Evolutionary conservation across 805 yeast species (phyloP), one percentile per base, ranked within the genome.

Genomic region (Candida vaughaniae): DNA sequence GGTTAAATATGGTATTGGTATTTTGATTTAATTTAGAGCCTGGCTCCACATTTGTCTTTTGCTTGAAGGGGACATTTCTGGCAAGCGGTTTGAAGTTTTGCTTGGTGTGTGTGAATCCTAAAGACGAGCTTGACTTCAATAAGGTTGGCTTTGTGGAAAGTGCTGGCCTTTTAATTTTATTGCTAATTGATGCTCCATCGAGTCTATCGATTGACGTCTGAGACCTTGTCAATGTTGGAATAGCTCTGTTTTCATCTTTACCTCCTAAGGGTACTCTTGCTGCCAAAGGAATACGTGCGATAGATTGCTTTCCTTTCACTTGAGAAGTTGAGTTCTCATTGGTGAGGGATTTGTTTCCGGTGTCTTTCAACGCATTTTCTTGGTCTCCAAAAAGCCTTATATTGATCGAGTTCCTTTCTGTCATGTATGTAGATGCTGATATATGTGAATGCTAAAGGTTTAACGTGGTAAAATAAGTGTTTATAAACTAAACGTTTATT

Each of bases 221-320:
- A 3, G 69, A 60, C 33, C 69, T 53, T 29, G 47, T 60, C 37
- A 67, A 52, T 1, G 53, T 39, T 6, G 62, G 59, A 18, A 53
- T 28, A 14, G 44, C 43, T 25, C 43, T 43, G 46, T 67, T 67
- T 26, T 53, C 61, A 46, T 61, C 63, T 39, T 67, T 67, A 2
- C 72, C 72, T 3, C 70, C 67, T 33, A 66, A 54, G 3, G 73
- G 73, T 6, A 56, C 50, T 36, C 73, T 47, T 14, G 26, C 29
- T 10, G 10, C 27, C 10, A 23, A 8, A n/a, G 35, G 33, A 3
- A 14, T 28, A 22, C 18, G 15, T 2, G 8, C 25, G 11, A 20
- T 11, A 6, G 35, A 32, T 9, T 11, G 27, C 16, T 38, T 38
- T 16, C 25, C 22, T 8, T 33, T 31, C 9, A 30, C 20, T 5